Percentiles rank a stretch among this genome's conserved stretches.
Conservation (phyloP, 768 basidiomycete genomes). For the Lepiota venenata region DNA sequence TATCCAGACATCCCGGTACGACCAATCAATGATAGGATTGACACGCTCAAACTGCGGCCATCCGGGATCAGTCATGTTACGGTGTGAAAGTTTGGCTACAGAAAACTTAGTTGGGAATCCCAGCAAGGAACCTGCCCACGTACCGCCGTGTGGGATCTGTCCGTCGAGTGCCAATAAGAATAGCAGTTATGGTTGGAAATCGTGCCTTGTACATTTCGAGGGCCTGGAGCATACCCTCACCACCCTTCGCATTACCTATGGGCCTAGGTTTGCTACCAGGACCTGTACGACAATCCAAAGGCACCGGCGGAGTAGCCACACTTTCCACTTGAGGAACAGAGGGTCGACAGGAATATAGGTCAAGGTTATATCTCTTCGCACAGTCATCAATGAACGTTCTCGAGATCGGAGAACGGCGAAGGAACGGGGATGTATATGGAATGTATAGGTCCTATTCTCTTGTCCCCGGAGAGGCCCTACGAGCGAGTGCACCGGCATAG, state of each 20-base stretch:
- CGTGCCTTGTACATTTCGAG: constrained; percentile 66
- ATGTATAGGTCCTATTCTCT: constrained; percentile 45
- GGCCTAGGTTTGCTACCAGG: constrained; percentile 25
- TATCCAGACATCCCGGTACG: constrained; percentile 84
- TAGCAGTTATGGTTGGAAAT: constrained; percentile 69
- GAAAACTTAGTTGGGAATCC: not conserved
- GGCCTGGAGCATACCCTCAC: constrained; percentile 77
- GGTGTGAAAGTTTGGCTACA: constrained; percentile 66
- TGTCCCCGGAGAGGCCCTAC: constrained; percentile 29
- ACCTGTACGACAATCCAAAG: constrained; percentile 15
- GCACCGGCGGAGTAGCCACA: constrained; percentile 29
- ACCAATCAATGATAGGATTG: constrained; percentile 96
- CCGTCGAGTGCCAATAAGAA: constrained; percentile 86
- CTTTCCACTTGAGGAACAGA: constrained; percentile 45
- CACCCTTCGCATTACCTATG: constrained; percentile 53
- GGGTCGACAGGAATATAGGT: constrained; percentile 60
- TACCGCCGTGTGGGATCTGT: constrained; percentile 95
- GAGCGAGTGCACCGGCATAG: constrained; percentile 69
- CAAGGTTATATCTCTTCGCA: constrained; percentile 63
- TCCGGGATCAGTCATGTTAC: constrained; percentile 78
- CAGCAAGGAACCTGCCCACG: constrained; percentile 22
- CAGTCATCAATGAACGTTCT: constrained; percentile 76
- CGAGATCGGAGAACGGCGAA: constrained; percentile 82
- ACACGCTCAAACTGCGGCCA: constrained; percentile 92
- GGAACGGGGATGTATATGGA: constrained; percentile 88